Percentiles rank a stretch among this genome's conserved stretches.
Conservation (phyloP, 805 yeast species). For the Lachancea nothofagi region DNA sequence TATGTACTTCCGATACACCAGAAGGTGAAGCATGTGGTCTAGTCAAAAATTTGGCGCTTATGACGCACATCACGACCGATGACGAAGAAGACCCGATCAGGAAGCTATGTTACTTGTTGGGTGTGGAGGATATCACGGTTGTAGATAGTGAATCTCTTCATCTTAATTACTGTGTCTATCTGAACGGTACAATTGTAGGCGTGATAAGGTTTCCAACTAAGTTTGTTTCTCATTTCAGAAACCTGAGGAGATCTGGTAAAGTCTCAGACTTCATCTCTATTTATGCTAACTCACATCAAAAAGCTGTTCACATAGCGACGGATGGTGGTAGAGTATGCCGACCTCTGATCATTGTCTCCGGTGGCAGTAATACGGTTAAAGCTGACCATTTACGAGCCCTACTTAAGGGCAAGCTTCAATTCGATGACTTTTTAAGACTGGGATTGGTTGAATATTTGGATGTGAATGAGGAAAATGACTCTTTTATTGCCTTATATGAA, state of each 20-base stretch:
- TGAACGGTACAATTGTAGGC: conserved; percentile 94
- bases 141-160: conserved; percentile 83
- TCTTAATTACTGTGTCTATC: conserved; percentile 72
- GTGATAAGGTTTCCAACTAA: conserved; percentile 80
- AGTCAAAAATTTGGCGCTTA: conserved; percentile 91
- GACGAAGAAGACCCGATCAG: conserved; percentile 90
- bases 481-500: conserved; percentile 87
- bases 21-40: conserved; percentile 99
- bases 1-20: conserved; percentile 97
- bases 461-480: conserved; percentile 95
- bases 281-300: conserved; percentile 82
- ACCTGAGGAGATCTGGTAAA: conserved; percentile 74
- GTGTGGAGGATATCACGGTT: conserved; percentile 80
- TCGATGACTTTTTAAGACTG: conserved; percentile 79
- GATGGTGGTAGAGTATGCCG: conserved; percentile 99
- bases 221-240: conserved; percentile 75
- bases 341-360: conserved; percentile 82
- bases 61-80: conserved; percentile 98
- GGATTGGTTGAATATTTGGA: conserved; percentile 94
- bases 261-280: conserved; percentile 88
- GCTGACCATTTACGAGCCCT: conserved; percentile 63
- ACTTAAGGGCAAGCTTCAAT: conserved; percentile 66
- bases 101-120: conserved; percentile 70
- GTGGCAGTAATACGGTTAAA: conserved; percentile 63
- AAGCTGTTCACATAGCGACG: conserved; percentile 94